Evolutionary conservation across 116 monocot genomes (phyloP), one percentile per base, ranked within the genome.

Genomic region (Posidonia oceanica): DNA sequence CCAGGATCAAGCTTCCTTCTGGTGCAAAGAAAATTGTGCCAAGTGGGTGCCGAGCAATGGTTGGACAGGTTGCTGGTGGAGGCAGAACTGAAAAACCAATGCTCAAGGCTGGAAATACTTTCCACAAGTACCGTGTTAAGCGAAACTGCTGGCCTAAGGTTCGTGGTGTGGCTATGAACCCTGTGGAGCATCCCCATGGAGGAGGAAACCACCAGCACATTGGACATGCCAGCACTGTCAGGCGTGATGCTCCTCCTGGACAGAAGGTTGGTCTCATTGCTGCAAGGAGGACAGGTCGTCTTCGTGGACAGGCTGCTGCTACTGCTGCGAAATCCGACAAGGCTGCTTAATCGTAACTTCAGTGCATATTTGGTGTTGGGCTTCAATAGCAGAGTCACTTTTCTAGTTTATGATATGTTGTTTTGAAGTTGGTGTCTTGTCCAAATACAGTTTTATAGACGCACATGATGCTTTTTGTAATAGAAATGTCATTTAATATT

Each of bases 201-300:
- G 87, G 87, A 76, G 87, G 87, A 17, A 87, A 87, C 81, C 87
- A 87, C 69, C 87, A 83, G 76, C 87, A 87, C 44, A 87, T 87
- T 36, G 83, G 87, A 0, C 87, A 87, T 55, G 87, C 87, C 37
- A 83, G 81, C 22, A 87, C 83, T 4, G 86, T 87, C 22, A 77
- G 86, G 5, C 80, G 86, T 6, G 83, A 87, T 65, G 87, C 87
- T n/a, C 87, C 87, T 8, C 83, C 87, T 37, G 87, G 87, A 0
- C 87, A 87, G 72, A 87, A 87, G 79, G 87, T 87, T 10, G 87
- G 87, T 76, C 83, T 87, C 56, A 87, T 87, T 74, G 87, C 87
- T 52, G 87, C 87, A 3, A 80, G 87, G 64, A 80, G 87, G 38
- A 87, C 87, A 3, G 87, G 87, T 36, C 83, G 87, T 18, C 83